Evolutionary conservation across 2,329 filamentous ascomycete species (phyloP).

Genomic region (Talaromyces sp.): DNA sequence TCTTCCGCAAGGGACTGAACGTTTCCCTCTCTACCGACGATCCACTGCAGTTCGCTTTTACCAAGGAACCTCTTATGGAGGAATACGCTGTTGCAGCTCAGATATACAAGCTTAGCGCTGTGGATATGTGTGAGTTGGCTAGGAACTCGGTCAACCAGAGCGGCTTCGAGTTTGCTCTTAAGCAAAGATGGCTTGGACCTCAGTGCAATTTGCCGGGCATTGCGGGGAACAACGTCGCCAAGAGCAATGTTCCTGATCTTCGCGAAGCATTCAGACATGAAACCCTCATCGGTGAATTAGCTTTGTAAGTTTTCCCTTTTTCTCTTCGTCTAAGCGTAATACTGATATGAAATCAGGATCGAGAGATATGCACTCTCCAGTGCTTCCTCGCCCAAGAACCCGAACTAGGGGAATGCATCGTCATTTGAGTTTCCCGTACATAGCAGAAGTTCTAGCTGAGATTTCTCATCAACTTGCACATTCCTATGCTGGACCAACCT

Average conservation of each 20-base stretch:
- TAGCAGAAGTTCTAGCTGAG: background rate
- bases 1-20: constrained; percentile 91
- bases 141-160: constrained; percentile 95
- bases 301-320: constrained; percentile 57
- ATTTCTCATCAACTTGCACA: background rate
- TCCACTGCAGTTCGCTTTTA: constrained; percentile 95
- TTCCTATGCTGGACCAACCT: background rate
- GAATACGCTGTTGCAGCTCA: constrained; percentile 97
- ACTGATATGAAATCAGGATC: constrained; percentile 16
- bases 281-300: constrained; percentile 75
- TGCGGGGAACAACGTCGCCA: constrained; percentile 83
- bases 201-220: constrained; percentile 74
- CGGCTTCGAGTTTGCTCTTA: constrained; percentile 83
- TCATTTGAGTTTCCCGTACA: background rate
- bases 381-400: background rate
- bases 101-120: constrained; percentile 94
- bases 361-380: constrained; percentile 21
- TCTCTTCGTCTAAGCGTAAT: background rate
- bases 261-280: constrained; percentile 85
- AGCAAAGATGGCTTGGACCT: constrained; percentile 83
- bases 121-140: constrained; percentile 97
- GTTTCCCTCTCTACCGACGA: constrained; percentile 96
- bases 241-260: constrained; percentile 93
- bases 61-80: constrained; percentile 95
- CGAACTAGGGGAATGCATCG: background rate